Evolutionary conservation across 371 early-diverging fungal species (phyloP).

Genomic region (Smittium culicis): DNA sequence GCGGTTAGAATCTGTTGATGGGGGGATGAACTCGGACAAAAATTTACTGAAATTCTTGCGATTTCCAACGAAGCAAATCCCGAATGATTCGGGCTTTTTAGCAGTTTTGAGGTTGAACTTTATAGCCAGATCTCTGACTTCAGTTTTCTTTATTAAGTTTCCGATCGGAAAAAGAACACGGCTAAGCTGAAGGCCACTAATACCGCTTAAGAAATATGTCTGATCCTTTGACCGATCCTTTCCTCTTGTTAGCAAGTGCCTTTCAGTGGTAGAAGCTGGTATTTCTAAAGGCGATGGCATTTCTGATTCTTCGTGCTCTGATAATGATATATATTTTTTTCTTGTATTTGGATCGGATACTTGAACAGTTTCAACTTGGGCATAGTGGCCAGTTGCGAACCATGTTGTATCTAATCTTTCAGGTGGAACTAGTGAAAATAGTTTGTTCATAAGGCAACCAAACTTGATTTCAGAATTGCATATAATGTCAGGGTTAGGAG

Average conservation of each 20-base stretch:
- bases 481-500: conserved; percentile 85
- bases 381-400: conserved; percentile 88
- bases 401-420: conserved; percentile 25
- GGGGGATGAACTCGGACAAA: conserved; percentile 40
- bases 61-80: conserved; percentile 90
- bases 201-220: conserved; percentile 70
- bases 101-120: conserved; percentile 43
- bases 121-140: conserved; percentile 57
- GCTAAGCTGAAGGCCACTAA: conserved; percentile 11
- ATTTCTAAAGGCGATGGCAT: no score
- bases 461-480: conserved; percentile 90
- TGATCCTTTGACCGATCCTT: conserved; percentile 75
- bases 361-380: no score
- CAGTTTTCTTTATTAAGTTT: conserved; percentile 39
- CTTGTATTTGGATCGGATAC: no score
- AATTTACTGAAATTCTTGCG: conserved; percentile 61
- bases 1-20: conserved; percentile 17
- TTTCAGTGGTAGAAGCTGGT: no score
- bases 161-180: conserved; percentile 78
- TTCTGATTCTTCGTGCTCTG: no score
- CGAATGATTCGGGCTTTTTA: conserved; percentile 79
- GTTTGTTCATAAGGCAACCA: conserved; percentile 46
- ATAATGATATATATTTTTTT: no score
- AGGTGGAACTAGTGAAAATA: conserved; percentile 9
- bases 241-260: conserved; percentile 27